phyloP scores from a whole-genome alignment of 1,284 basidiomycete genomes.

The Gymnopus androsaceus region DNA sequence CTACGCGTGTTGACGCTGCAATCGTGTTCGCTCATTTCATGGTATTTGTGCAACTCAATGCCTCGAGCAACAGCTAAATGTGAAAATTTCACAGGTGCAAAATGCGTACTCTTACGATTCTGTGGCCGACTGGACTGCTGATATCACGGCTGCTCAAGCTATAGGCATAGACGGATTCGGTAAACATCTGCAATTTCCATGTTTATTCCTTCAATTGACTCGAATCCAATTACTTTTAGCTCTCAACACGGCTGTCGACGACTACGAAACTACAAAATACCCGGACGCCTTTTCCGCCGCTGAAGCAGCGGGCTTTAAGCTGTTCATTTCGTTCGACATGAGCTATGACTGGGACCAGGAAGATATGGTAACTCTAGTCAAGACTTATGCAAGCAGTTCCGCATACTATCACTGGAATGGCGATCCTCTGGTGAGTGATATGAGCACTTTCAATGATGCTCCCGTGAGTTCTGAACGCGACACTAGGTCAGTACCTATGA shows the following conservation, averaged over 20 bases:
- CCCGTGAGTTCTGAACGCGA: no score
- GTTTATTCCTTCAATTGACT: background rate
- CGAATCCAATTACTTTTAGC: constrained; percentile 13
- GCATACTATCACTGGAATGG: constrained; percentile 29
- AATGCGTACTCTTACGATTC: constrained; percentile 30
- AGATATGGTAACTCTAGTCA: constrained; percentile 25
- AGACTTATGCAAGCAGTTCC: constrained; percentile 25
- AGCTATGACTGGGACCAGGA: constrained; percentile 22
- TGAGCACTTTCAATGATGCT: no score
- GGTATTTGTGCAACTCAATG: background rate
- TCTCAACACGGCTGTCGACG: constrained; percentile 23
- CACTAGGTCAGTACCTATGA: constrained; percentile 36
- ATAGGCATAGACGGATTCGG: constrained; percentile 33
- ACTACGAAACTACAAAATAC: constrained; percentile 32
- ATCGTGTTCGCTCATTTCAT: constrained; percentile 12
- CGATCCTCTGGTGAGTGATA: no score
- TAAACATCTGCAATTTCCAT: constrained; percentile 1
- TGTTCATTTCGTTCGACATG: constrained; percentile 38
- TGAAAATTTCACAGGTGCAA: constrained; percentile 14
- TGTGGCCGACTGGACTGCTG: constrained; percentile 27
- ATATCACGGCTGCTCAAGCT: constrained; percentile 28
- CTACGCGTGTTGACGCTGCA: background rate
- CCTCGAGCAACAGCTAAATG: background rate
- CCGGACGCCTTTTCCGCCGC: constrained; percentile 31
- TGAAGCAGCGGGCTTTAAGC: constrained; percentile 30